phyloP scores from a whole-genome alignment of 768 basidiomycete species.

The Russula earlei region DNA sequence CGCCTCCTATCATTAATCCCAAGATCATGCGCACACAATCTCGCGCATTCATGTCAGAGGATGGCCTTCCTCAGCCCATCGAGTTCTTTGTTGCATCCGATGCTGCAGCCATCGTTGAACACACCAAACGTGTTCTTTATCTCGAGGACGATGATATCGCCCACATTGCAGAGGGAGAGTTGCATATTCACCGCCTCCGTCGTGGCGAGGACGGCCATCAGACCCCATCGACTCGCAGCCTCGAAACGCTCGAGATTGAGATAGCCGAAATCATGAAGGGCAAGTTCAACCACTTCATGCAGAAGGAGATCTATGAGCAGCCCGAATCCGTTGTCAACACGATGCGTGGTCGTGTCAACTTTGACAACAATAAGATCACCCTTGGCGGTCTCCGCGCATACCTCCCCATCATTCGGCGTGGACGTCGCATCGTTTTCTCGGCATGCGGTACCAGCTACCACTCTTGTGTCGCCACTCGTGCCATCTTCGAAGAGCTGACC shows the following conservation, averaged over 20 bases:
- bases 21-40: constrained; percentile 92
- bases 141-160: constrained; percentile 99
- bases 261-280: constrained; percentile 99
- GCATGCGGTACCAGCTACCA: constrained; percentile 99
- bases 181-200: constrained; percentile 97
- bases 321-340: constrained; percentile 99
- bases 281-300: constrained; percentile 99
- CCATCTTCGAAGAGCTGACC: constrained; percentile 97
- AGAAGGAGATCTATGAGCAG: constrained; percentile 99
- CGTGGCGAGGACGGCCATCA: constrained; percentile 67
- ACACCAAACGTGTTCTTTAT: constrained; percentile 97
- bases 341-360: constrained; percentile 99
- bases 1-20: constrained; percentile 51
- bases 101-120: constrained; percentile 91
- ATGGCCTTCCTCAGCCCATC: constrained; percentile 96
- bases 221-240: constrained; percentile 72
- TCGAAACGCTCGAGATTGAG: constrained; percentile 97
- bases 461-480: constrained; percentile 91
- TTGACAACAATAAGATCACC: constrained; percentile 83
- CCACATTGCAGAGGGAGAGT: constrained; percentile 92
- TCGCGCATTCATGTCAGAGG: constrained; percentile 96
- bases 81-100: constrained; percentile 99
- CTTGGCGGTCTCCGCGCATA: constrained; percentile 94
- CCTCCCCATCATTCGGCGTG: constrained; percentile 90
- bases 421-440: constrained; percentile 89